Evolutionary conservation across 2,329 filamentous ascomycete species (phyloP).

Genomic region (Sporothrix inflata): DNA sequence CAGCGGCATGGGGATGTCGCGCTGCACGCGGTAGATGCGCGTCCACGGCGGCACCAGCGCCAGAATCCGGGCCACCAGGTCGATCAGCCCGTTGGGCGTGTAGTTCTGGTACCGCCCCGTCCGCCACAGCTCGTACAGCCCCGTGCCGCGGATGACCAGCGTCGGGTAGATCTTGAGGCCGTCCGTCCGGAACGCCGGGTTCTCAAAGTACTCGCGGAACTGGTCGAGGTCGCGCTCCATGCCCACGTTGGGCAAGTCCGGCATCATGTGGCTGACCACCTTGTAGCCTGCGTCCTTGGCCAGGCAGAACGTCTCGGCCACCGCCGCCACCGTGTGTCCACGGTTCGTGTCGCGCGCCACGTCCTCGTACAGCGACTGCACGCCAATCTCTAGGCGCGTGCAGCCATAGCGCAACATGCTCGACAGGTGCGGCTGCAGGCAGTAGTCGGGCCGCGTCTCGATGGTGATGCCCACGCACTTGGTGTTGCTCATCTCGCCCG

Average conservation of each 20-base stretch:
- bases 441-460: conserved; percentile 96
- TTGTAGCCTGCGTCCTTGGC: conserved; percentile 98
- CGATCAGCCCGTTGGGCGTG: conserved; percentile 93
- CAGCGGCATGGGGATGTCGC: conserved; percentile 99
- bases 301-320: conserved; percentile 95
- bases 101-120: conserved; percentile 98
- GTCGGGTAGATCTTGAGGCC: conserved; percentile 98
- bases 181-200: conserved; percentile 92
- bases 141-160: conserved; percentile 93
- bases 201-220: conserved; percentile 97
- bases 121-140: conserved; percentile 95
- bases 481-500: conserved; percentile 91
- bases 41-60: conserved; percentile 97
- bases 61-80: conserved; percentile 93
- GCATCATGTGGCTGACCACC: conserved; percentile 99
- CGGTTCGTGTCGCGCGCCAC: conserved; percentile 97
- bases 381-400: conserved; percentile 89
- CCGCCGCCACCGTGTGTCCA: conserved; percentile 91
- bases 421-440: conserved; percentile 89
- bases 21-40: conserved; percentile 95
- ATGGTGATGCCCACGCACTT: conserved; percentile 99
- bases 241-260: conserved; percentile 93
- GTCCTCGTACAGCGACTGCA: conserved; percentile 96
- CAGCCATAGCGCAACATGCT: conserved; percentile 98
- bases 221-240: conserved; percentile 98